Evolutionary conservation across 345 rosid species (phyloP).

Genomic region (Noccaea caerulescens): DNA sequence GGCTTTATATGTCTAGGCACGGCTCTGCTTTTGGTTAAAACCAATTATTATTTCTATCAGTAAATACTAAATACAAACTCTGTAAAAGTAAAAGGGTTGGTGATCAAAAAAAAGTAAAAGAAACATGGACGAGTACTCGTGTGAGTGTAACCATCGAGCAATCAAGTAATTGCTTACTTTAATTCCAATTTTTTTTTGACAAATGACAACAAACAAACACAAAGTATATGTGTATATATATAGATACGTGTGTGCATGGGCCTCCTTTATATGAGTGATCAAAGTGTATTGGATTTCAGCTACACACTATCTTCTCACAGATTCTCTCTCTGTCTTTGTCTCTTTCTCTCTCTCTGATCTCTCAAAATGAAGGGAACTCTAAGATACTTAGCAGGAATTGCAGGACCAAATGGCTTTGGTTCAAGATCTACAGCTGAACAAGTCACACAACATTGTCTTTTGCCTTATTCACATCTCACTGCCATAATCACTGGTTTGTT

Average conservation of each 20-base stretch:
- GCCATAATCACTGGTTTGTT: slow-evolving; percentile 46
- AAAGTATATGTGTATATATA: slow-evolving; percentile 12
- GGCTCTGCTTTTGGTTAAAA: not conserved
- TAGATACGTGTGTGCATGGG: slow-evolving; percentile 43
- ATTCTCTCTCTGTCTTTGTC: slow-evolving; percentile 36
- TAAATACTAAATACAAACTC: slow-evolving; percentile 33
- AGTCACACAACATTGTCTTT: slow-evolving; percentile 54
- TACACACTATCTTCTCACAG: slow-evolving; percentile 1
- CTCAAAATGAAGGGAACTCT: slow-evolving; percentile 71
- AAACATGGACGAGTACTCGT: slow-evolving; percentile 38
- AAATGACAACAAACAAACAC: slow-evolving; percentile 27
- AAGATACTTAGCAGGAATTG: slow-evolving; percentile 82
- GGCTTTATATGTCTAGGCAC: no score
- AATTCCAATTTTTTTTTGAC: not conserved
- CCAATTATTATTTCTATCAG: slow-evolving; percentile 19
- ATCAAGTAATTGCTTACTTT: slow-evolving; percentile 40
- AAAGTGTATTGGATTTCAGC: slow-evolving; percentile 7
- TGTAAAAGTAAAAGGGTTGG: slow-evolving; percentile 26
- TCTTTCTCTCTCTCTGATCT: slow-evolving; percentile 3
- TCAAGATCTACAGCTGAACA: slow-evolving; percentile 89
- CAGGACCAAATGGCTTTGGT: slow-evolving; percentile 97
- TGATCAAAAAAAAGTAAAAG: slow-evolving; percentile 35
- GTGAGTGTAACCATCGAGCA: slow-evolving; percentile 40
- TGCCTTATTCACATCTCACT: slow-evolving; percentile 44
- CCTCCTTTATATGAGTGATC: slow-evolving; percentile 36